Evolutionary conservation across 805 yeast genomes (phyloP).

Genomic region (Starmera quercuum): DNA sequence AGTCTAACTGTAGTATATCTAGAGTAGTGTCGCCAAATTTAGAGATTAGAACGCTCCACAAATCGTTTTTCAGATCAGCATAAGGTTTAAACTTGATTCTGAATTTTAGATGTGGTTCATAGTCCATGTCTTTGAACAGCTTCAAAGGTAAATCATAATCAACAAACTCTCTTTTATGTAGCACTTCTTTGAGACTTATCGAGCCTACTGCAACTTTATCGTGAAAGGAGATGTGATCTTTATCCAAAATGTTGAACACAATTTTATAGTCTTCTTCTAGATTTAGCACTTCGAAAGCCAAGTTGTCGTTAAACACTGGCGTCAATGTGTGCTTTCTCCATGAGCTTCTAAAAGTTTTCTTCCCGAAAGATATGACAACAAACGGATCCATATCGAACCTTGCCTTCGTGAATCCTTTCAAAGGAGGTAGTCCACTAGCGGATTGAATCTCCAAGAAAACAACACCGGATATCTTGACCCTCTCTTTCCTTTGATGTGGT

Average conservation of each 20-base stretch:
- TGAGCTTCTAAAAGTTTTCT: constrained; percentile 77
- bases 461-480: constrained; percentile 43
- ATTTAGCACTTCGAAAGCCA: constrained; percentile 66
- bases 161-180: constrained; percentile 17
- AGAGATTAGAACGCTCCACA: constrained; percentile 60
- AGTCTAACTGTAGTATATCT: constrained; percentile 47
- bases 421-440: constrained; percentile 74
- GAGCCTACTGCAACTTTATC: constrained; percentile 70
- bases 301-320: constrained; percentile 74
- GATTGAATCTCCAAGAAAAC: constrained; percentile 68
- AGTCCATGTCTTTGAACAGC: constrained; percentile 18
- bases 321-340: constrained; percentile 76
- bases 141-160: constrained; percentile 29
- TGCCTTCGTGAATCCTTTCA: constrained; percentile 52
- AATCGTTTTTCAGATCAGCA: constrained; percentile 49
- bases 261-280: constrained; percentile 62
- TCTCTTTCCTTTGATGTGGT: neutral
- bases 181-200: constrained; percentile 45
- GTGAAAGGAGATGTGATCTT: constrained; percentile 75
- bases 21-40: constrained; percentile 36
- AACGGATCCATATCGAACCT: constrained; percentile 97
- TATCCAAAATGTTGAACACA: constrained; percentile 71
- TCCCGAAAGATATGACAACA: constrained; percentile 85
- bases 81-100: constrained; percentile 65
- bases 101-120: constrained; percentile 48